Base-by-base conservation (phyloP, 192 early-diverging fungal species). In the Podila epigama region DNA sequence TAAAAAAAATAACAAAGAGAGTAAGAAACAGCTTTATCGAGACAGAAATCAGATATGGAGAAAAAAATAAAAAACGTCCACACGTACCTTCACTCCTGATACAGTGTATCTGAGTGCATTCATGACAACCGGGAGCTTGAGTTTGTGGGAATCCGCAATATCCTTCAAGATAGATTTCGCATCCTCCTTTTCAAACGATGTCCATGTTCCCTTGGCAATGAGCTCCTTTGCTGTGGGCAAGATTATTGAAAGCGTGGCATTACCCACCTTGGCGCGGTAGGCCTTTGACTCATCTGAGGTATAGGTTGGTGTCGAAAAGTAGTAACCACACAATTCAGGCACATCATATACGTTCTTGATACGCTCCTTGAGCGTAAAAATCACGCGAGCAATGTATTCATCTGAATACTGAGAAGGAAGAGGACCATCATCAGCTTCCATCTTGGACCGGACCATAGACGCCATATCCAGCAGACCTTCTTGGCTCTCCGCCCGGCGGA, bases 41-140 rank as follows among this genome's bases (percentile, higher is more conserved):
- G 8, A 35, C 5, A 29, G 31, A 51, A 7, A 51, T 28, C 0
- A 18, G 20, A 28, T 31, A 20, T 10, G 7, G 9, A 29, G 7
- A 20, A 29, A 31, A 8, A 29, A 5, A 32, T n/a, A 4, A 32
- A 13, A 16, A 32, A n/a, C 16, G 56, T 32, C 13, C 1, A 52
- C 58, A 15, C 13, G 51, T 70, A 79, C 81, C 71, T 79, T 79
- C 18, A 83, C 81, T 16, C 91, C 92, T 7, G 92, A 92, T 2
- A 92, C 81, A 4, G 82, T 83, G 68, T 86, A 90, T 22, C 92
- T 71, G 31, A 91, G 75, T 25, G 84, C 84, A 70, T 89, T 86
- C 91, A 90, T 87, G 4, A 86, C 83, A 10, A 85, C 83, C 22
- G 84, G 84, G 15, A 71, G 63, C 20, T 86, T 83, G 2, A 85